Percentiles rank a stretch among this genome's conserved stretches.
Conservation (phyloP, 2,329 filamentous ascomycete genomes). For the Aspergillus carbonarius region DNA sequence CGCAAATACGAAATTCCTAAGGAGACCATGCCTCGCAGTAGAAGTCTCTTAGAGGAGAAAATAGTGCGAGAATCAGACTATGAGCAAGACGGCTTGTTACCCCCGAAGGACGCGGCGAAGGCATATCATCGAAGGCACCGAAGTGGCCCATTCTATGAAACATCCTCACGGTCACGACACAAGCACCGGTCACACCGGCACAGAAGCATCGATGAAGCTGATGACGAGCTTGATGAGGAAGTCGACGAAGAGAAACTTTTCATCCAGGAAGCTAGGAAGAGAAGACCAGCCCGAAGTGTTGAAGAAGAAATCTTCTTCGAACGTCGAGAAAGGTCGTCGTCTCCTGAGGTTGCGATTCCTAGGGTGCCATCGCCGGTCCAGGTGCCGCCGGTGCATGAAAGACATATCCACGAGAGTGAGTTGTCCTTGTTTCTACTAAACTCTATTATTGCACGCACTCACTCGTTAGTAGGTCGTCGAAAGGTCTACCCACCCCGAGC, state of each 20-base stretch:
- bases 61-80: slow-evolving; percentile 4
- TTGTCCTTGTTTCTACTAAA: background rate
- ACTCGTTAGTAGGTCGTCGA: background rate
- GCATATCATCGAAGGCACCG: slow-evolving; percentile 11
- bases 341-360: slow-evolving; percentile 34
- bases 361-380: slow-evolving; percentile 33
- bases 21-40: slow-evolving; percentile 7
- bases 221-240: slow-evolving; percentile 19
- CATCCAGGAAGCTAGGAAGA: slow-evolving; percentile 29
- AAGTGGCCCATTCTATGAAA: slow-evolving; percentile 5
- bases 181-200: slow-evolving; percentile 15
- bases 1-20: slow-evolving; percentile 5
- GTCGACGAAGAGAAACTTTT: slow-evolving; percentile 33
- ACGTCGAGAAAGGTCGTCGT: slow-evolving; percentile 21
- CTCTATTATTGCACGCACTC: background rate
- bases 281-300: slow-evolving; percentile 24
- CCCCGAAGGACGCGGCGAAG: background rate
- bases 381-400: slow-evolving; percentile 1
- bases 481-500: slow-evolving; percentile 2
- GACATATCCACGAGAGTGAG: slow-evolving; percentile 3
- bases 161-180: slow-evolving; percentile 10
- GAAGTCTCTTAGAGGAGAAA: slow-evolving; percentile 8
- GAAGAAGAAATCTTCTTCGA: slow-evolving; percentile 44
- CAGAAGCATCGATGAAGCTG: slow-evolving; percentile 11
- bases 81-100: slow-evolving; percentile 8